Base-by-base conservation (phyloP, 768 basidiomycete genomes). In the Neoboletus magnificus region DNA sequence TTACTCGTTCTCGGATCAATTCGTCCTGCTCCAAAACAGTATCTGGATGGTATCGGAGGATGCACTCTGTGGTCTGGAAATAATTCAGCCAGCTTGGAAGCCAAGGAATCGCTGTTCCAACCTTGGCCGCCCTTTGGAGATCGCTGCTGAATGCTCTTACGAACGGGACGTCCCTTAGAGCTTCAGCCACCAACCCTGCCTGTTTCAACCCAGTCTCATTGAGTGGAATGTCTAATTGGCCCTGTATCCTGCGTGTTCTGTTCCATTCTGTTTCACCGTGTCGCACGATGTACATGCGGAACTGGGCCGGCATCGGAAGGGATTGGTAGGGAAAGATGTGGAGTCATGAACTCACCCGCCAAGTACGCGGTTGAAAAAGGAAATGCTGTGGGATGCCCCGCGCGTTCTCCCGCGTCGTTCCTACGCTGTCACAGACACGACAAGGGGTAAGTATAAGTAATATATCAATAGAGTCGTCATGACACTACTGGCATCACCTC, bases 231-330 rank as follows among this genome's bases (percentile, higher is more conserved):
- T 93, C 86, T 52, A 82, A 62, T 10, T 93, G 91, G 39, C 91
- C 91, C 74, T 93, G 90, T 43, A 89, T 79, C 54, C 87, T 82
- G 25, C 76, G 74, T 7, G 73, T 70, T 50, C 76, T 71, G 69
- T 91, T 91, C 64, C 79, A 84, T 40, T 83, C 78, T 25, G 90
- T 92, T 74, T 92, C 88, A 20, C 88, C 90, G 61, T 92, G 90
- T 41, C 90, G 83, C 47, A 90, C 78, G 58, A 90, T 72, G 66
- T 85, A 88, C 44, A 91, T 60, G 50, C 76, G 75, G 25, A 78
- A 77, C 27, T 73, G 63, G 51, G 66, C 55, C 66, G 74, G 56
- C 60, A 71, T 66, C 39, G 52, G 25, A 48, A 52, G 16, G 25
- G 11, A 49, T 46, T 29, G 29, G 22, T 23, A 48, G 40, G 46